Evolutionary conservation across 176 grass and related monocot genomes (phyloP), one percentile per base, ranked within the genome.

Genomic region (Lolium perenne): DNA sequence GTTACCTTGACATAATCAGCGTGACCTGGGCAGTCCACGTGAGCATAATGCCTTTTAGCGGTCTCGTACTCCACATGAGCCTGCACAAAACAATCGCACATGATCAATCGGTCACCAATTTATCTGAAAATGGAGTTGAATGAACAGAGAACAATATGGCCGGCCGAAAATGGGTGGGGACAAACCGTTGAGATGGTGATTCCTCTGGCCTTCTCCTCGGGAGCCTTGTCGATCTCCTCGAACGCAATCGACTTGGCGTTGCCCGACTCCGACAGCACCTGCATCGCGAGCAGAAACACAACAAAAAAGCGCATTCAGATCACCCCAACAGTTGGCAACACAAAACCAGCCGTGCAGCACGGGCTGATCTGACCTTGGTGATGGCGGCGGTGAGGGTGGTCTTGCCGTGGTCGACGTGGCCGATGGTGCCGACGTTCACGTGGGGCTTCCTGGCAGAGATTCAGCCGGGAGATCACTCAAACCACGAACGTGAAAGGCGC

Each of bases 61-160:
- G 97, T 96, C 83, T 99, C 97, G n/a, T 96, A 99, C 84, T 96
- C 97, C 26, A 99, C 97, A 75, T 99, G 97, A 72, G 97, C 97
- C 97, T 99, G 86, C 8, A 84, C 8, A 92, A 66, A 76, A 6
- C 41, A 80, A 54, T 8, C 9, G 7, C 53, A 79, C 25, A 23
- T 7, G 5, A 83, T 51, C 5, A 76, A 35, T 16, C 14, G 6
- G 32, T 65, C 2, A 14, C 13, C 10, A 23, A n/a, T 40, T 76
- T 23, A 43, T 9, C n/a, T 46, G 45, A 43, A 77, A 67, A 17
- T 35, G 16, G 49, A 69, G 6, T 38, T 57, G 26, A 29, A 29
- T 3, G n/a, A 71, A 73, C 60, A 6, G 11, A 66, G 55, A 78
- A 57, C 10, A 87, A 54, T 11, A 62, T 20, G 59, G 15, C 18